phyloP scores from a whole-genome alignment of 2,329 filamentous ascomycete species.

The Neonectria faginata region DNA sequence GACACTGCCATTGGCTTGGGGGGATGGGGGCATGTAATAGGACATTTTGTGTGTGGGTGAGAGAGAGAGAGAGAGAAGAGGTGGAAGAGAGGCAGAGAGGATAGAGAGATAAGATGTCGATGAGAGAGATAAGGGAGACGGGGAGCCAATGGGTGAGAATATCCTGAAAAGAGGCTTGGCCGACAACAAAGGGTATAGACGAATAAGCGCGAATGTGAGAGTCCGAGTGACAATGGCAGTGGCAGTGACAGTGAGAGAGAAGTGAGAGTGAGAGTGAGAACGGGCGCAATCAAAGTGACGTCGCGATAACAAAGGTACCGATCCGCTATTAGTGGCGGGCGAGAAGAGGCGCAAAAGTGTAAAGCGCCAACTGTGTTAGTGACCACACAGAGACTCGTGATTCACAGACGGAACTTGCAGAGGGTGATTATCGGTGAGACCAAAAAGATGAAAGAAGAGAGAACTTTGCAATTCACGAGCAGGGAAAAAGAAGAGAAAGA shows the following conservation, averaged over 20 bases:
- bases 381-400: slow-evolving; percentile 1
- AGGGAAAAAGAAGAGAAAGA: background rate
- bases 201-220: background rate
- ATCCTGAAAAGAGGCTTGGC: background rate
- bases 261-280: slow-evolving; percentile 8
- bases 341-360: background rate
- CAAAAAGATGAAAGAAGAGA: slow-evolving; percentile 14
- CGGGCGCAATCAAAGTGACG: slow-evolving; percentile 26
- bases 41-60: slow-evolving; percentile 7
- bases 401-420: background rate
- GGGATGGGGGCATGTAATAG: slow-evolving; percentile 21
- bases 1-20: slow-evolving; percentile 16
- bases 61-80: background rate
- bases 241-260: slow-evolving; percentile 8
- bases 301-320: slow-evolving; percentile 22
- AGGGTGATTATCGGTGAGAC: background rate
- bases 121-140: slow-evolving; percentile 5
- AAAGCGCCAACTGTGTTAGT: background rate
- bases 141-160: background rate
- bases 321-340: slow-evolving; percentile 5
- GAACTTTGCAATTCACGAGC: slow-evolving; percentile 17
- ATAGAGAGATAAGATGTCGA: slow-evolving; percentile 20
- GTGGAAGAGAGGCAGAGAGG: slow-evolving; percentile 5
- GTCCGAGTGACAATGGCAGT: background rate
- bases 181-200: background rate